Conservation (phyloP, 345 rosid genomes). For the Iberis pinnata region DNA sequence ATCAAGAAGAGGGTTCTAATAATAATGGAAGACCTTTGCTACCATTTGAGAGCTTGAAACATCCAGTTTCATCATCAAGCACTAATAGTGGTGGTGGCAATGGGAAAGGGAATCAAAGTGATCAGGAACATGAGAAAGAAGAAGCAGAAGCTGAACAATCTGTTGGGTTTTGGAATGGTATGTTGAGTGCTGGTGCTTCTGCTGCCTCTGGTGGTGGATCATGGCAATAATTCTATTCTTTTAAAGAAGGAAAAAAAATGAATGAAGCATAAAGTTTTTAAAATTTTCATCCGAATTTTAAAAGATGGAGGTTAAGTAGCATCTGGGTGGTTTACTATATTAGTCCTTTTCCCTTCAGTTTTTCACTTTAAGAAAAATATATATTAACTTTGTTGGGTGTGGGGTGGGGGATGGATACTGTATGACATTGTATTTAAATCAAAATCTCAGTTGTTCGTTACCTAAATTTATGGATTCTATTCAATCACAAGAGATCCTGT, state of each 20-base stretch:
- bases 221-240: slow-evolving; percentile 26
- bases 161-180: slow-evolving; percentile 33
- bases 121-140: slow-evolving; percentile 13
- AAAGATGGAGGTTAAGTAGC: slow-evolving; percentile 17
- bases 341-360: slow-evolving; percentile 1
- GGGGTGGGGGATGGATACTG: slow-evolving; percentile 24
- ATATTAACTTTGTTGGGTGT: too few relatives aligned
- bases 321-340: slow-evolving; percentile 17
- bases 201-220: slow-evolving; percentile 25
- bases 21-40: slow-evolving; percentile 25
- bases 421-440: slow-evolving; percentile 23
- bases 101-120: not conserved
- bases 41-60: slow-evolving; percentile 27
- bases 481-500: not conserved
- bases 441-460: slow-evolving; percentile 9
- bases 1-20: slow-evolving; percentile 23
- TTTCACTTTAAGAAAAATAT: too few relatives aligned
- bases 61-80: slow-evolving; percentile 29
- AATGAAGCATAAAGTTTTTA: not conserved
- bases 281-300: slow-evolving; percentile 23
- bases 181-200: slow-evolving; percentile 21
- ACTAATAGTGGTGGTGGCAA: slow-evolving; percentile 24
- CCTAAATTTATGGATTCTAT: slow-evolving; percentile 1
- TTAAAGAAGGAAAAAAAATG: too few relatives aligned
- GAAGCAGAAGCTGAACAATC: slow-evolving; percentile 20